Evolutionary conservation across 495 filamentous ascomycete species (phyloP), one percentile per base, ranked within the genome.

Genomic region (Neurospora sp.): DNA sequence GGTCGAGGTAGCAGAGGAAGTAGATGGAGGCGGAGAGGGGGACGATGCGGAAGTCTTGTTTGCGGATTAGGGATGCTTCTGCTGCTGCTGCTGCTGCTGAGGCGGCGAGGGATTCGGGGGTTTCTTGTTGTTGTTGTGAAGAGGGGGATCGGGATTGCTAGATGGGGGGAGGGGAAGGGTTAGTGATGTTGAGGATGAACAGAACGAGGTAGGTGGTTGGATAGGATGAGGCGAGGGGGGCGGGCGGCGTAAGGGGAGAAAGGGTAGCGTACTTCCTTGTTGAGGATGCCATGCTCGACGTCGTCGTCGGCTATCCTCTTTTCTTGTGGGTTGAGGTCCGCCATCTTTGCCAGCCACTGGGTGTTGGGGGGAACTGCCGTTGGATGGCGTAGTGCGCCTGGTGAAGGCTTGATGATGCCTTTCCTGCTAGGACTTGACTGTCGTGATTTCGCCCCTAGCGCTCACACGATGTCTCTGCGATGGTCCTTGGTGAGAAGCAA

Each of bases 1-100:
- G 87, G 80, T 91, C 90, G 40, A 91, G 80, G 78, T 88, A 91
- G 79, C 88, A 91, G 46, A 91, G 84, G 53, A 91, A 84, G 77
- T 90, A 91, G 70, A 90, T 89, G 16, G 77, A 79, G 18, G 89
- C 88, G 20, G 83, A 83, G 22, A 90, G 77, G 1, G 89, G 89
- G 39, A 91, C 75, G 74, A 91, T 90, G 70, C 84, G 84, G 40
- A 85, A 74, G 78, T 91, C 89, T 72, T 90, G 89, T 74, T 87
- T 90, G 80, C 85, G 83, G 59, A 90, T 72, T 8, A 91, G 76
- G 8, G 78, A 73, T 69, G 78, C 79, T 53, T 82, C n/a, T n/a
- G n/a, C 79, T 41, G 80, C 77, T 27, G 27, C 27, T 27, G 27
- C 27, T 27, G 27, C 27, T 27, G 27, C 27, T 27, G 27, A 27